These are phyloP conservation scores for Talaromyces pinophilus DNA, from an alignment of 2,329 filamentous ascomycete species.

Conservation along the genomic window DNA sequence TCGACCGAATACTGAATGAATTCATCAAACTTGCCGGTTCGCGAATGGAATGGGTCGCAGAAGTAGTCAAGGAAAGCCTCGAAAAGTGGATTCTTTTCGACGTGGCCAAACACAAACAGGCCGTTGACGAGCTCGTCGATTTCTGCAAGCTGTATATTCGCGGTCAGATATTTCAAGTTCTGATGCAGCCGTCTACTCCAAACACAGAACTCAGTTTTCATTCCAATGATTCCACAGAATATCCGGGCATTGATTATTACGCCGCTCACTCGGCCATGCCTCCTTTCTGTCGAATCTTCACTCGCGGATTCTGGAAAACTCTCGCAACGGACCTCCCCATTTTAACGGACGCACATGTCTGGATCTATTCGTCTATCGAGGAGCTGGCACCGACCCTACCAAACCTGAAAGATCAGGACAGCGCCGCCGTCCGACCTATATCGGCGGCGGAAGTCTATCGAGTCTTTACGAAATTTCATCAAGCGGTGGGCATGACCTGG, in stretches of 20 bases:
- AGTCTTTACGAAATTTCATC: neutral
- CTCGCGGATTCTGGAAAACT: conserved; percentile 35
- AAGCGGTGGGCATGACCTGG: neutral
- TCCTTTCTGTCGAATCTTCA: conserved; percentile 32
- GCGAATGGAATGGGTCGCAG: conserved; percentile 44
- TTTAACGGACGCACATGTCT: conserved; percentile 12
- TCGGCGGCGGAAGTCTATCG: neutral
- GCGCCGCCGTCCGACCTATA: conserved; percentile 4
- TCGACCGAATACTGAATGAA: conserved; percentile 48
- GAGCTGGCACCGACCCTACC: conserved; percentile 11
- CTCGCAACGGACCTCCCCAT: conserved; percentile 4
- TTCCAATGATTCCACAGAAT: neutral
- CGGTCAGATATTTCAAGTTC: conserved; percentile 31
- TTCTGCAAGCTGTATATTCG: conserved; percentile 38
- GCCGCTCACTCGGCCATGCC: conserved; percentile 26
- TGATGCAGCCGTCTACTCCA: conserved; percentile 13
- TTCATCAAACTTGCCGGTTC: conserved; percentile 37
- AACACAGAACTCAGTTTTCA: neutral
- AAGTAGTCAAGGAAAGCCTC: conserved; percentile 33
- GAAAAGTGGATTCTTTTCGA: conserved; percentile 27
- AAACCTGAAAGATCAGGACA: conserved; percentile 11
- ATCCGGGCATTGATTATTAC: conserved; percentile 22
- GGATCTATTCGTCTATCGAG: conserved; percentile 6
- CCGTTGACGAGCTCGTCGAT: conserved; percentile 27
- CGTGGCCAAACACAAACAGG: conserved; percentile 23